phyloP scores from a whole-genome alignment of 164 flowering plant species.

The Nymphaea colorata region DNA sequence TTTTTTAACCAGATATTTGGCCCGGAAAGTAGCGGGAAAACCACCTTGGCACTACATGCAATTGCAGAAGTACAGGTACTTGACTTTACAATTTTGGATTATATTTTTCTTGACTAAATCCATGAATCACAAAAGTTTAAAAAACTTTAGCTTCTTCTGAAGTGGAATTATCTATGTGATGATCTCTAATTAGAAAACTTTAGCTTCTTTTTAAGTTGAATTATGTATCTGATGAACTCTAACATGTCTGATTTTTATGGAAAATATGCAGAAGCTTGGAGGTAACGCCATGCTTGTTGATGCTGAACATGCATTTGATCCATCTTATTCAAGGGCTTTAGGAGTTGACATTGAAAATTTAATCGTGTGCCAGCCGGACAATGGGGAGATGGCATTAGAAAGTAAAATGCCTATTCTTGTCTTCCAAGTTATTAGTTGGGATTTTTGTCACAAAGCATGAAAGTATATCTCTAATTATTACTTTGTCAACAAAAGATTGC shows the following conservation, averaged over 20 bases:
- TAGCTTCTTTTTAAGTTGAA: not conserved
- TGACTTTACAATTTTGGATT: not conserved
- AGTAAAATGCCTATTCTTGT: conserved; percentile 34
- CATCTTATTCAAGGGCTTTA: conserved; percentile 83
- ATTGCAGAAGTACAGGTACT: conserved; percentile 98
- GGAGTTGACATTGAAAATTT: conserved; percentile 96
- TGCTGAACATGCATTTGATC: conserved; percentile 99
- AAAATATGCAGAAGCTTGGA: conserved; percentile 60
- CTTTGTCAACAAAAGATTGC: too few species aligned
- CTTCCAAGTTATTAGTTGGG: not conserved
- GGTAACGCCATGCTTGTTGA: conserved; percentile 99
- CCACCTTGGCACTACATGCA: conserved; percentile 95
- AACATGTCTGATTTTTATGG: not conserved
- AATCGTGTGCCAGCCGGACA: conserved; percentile 96
- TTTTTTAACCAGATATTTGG: conserved; percentile 60
- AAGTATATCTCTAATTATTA: too few species aligned
- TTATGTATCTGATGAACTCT: not conserved
- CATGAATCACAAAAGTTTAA: not conserved
- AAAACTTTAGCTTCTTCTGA: not conserved
- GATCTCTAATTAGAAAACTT: too few species aligned
- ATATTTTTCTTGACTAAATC: not conserved
- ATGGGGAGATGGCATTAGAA: conserved; percentile 98
- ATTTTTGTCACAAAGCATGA: not conserved
- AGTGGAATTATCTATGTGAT: not conserved
- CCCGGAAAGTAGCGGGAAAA: conserved; percentile 99